Base-by-base conservation (phyloP, 2,329 filamentous ascomycete species). In the Ploettnerulaceae sp. region DNA sequence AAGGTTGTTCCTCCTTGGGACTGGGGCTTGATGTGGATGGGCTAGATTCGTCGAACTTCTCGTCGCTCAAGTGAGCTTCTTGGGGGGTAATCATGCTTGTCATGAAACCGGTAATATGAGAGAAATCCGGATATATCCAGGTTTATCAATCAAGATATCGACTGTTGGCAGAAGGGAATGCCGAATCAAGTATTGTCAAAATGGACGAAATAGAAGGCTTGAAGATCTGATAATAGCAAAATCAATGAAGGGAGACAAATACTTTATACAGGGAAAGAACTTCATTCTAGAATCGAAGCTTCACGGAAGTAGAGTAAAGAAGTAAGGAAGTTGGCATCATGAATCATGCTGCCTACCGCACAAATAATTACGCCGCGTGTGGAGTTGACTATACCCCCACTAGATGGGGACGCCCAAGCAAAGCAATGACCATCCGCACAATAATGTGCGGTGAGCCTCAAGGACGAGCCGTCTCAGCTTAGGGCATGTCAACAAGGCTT, bases 331-430 rank as follows among this genome's bases (percentile, higher is more conserved):
- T n/a, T n/a, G 29, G 8, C 3, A 39, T 28, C 29, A 29, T 39
- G 36, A 29, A 39, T 39, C 36, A 39, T 39, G 15, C 36, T 39
- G 29, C 25, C 24, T 39, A 39, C 36, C n/a, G 35, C 35, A 38
- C 14, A 6, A 24, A 38, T 38, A 21, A 7, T 39, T 39, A 18
- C 36, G 36, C 36, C 36, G 36, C 29, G 36, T 39, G 36, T 15
- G 24, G 9, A 25, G n/a, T n/a, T 39, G 11, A 39, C 21, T 11
- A 7, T 26, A 20, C 11, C 36, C 14, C 15, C 25, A 25, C 17
- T 21, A 3, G 3, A 20, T 15, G 15, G 15, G 28, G 36, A 20
- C n/a, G n/a, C n/a, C n/a, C n/a, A n/a, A n/a, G n/a, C n/a, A n/a
- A n/a, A n/a, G n/a, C n/a, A n/a, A n/a, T n/a, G n/a, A n/a, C n/a